phyloP scores from a whole-genome alignment of 176 grass and related monocot species.

The Neostapfia colusana region DNA sequence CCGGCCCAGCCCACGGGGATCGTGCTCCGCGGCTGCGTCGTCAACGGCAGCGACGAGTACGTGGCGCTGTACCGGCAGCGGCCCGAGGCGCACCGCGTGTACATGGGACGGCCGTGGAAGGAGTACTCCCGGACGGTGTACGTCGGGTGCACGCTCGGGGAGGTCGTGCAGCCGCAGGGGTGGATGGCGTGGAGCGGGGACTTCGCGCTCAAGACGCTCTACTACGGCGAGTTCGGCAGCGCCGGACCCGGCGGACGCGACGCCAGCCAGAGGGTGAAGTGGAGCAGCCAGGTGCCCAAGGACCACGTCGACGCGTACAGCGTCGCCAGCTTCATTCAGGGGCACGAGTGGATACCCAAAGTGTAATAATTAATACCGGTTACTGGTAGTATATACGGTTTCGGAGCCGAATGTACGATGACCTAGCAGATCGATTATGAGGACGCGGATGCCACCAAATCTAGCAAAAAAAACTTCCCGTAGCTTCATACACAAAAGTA shows the following conservation, averaged over 20 bases:
- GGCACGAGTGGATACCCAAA: constrained; percentile 74
- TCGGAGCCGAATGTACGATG: neutral
- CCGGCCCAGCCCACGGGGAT: constrained; percentile 87
- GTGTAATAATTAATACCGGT: neutral
- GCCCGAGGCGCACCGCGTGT: constrained; percentile 57
- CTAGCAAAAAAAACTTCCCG: neutral
- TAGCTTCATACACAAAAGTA: neutral
- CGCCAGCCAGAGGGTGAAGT: constrained; percentile 46
- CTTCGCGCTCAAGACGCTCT: constrained; percentile 88
- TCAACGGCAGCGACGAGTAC: constrained; percentile 95
- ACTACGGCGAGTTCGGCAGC: constrained; percentile 72
- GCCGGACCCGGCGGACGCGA: constrained; percentile 55
- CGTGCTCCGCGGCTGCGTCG: constrained; percentile 64
- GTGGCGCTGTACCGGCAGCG: constrained; percentile 53
- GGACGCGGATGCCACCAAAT: neutral
- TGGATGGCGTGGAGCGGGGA: constrained; percentile 76
- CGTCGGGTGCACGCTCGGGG: constrained; percentile 54
- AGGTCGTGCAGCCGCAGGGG: constrained; percentile 76
- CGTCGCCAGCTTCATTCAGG: constrained; percentile 79
- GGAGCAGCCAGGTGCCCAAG: constrained; percentile 78
- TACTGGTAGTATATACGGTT: no score
- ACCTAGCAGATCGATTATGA: neutral
- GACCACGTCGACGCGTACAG: constrained; percentile 72
- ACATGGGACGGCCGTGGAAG: constrained; percentile 86
- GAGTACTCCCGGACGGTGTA: constrained; percentile 90